phyloP scores from a whole-genome alignment of 108 stramenopile genomes.

The Skeletonema costatum region DNA sequence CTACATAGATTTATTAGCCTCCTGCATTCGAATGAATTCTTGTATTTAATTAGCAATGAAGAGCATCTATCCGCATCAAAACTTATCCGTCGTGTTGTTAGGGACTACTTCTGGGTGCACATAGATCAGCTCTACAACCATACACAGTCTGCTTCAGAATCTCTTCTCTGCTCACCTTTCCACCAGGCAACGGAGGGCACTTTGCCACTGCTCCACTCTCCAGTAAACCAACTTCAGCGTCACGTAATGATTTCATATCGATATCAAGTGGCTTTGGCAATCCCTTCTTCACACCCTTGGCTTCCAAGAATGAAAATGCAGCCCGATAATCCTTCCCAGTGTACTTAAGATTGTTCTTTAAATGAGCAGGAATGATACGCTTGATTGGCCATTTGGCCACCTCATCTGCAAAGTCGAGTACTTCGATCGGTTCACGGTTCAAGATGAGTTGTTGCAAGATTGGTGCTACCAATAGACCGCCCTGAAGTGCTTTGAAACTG shows the following conservation, averaged over 20 bases:
- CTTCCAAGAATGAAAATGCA: constrained; percentile 89
- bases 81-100: not conserved
- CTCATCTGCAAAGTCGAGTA: constrained; percentile 83
- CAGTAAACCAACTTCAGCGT: constrained; percentile 78
- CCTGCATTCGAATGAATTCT: not conserved
- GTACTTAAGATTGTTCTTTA: constrained; percentile 85
- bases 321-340: constrained; percentile 80
- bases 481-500: constrained; percentile 84
- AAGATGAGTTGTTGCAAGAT: constrained; percentile 92
- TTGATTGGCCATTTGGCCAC: constrained; percentile 83
- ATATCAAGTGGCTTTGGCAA: constrained; percentile 81
- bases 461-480: constrained; percentile 89
- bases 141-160: constrained; percentile 74
- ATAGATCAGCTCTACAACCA: constrained; percentile 63
- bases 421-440: constrained; percentile 85
- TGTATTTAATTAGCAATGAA: not conserved
- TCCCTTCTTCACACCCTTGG: constrained; percentile 70
- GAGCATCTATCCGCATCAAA: not conserved
- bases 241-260: constrained; percentile 78
- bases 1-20: constrained; percentile 1
- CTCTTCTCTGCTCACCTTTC: constrained; percentile 67
- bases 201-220: constrained; percentile 77
- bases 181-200: constrained; percentile 77
- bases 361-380: constrained; percentile 91
- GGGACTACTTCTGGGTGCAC: constrained; percentile 55